Base-by-base conservation (phyloP, 1,284 basidiomycete species). In the Cerioporus squamosus region DNA sequence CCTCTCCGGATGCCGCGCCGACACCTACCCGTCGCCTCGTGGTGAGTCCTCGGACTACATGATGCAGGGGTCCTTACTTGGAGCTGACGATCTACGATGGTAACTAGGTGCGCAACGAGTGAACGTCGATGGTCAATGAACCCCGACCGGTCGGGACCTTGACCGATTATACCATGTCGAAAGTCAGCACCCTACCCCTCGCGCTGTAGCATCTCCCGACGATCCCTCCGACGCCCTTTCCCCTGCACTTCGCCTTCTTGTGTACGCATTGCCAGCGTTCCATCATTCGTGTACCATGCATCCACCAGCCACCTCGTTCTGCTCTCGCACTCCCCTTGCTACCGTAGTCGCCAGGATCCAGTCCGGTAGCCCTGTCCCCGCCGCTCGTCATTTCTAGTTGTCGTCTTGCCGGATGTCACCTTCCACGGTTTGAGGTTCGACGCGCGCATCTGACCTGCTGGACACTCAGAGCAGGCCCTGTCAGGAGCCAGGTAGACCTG, bases 71-170 rank as follows among this genome's bases (percentile, higher is more conserved):
- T 42, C 15, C 44, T 42, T 26, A 38, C 45, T 20, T 36, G 39
- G n/a, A 26, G 24, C 40, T 58, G 43, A 55, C 22, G 33, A 7
- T 29, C 5, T 9, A 9, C 6, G 14, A 22, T 22, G 8, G 29
- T 31, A 33, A 38, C 36, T 5, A 68, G 67, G 63, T 68, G 60
- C 67, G 67, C 55, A 68, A 68, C 58, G 63, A 68, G 53, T 68
- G 52, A 64, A 50, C 42, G 23, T 46, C 26, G 15, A 42, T 53
- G 42, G n/a, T 49, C 40, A 23, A 24, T 45, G n/a, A 17, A 24
- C 43, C 55, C 48, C 42, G n/a, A 45, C 51, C 43, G 51, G 43
- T 31, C 43, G 51, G 51, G 51, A 44, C 31, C 40, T 23, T 18
- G 38, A 31, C 18, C 36, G 31, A 44, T 44, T 22, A 42, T 59